A percentile compares a stretch with the other conserved stretches of the same genome.
Conservation (phyloP, 495 filamentous ascomycete species). For the Aspergillus cristatus region DNA sequence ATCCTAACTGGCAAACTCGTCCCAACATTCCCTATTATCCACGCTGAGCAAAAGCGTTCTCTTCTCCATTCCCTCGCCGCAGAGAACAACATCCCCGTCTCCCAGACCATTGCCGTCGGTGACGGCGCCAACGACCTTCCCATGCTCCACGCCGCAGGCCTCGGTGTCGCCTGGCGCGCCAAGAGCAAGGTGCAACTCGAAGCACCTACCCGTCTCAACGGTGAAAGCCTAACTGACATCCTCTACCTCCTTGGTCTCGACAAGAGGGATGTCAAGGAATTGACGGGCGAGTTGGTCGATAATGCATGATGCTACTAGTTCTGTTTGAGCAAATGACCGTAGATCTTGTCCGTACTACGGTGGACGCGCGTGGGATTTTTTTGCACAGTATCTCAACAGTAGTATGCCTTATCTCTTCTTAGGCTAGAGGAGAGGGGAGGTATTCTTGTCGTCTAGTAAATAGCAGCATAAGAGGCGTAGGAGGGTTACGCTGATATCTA, state of each 20-base stretch:
- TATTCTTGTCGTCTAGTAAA: no score
- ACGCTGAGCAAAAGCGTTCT: slow-evolving; percentile 68
- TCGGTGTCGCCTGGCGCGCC: slow-evolving; percentile 90
- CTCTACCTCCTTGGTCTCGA: slow-evolving; percentile 76
- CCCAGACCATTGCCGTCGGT: slow-evolving; percentile 79
- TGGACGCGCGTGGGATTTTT: no score
- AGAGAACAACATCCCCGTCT: slow-evolving; percentile 57
- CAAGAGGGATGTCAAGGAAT: slow-evolving; percentile 50
- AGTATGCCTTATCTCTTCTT: no score
- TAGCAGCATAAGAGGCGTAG: no score
- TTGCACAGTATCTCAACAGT: no score
- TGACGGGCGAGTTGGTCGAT: slow-evolving; percentile 38
- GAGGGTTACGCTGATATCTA: no score
- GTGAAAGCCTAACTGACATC: slow-evolving; percentile 67
- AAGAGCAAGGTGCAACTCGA: slow-evolving; percentile 86
- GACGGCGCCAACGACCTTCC: slow-evolving; percentile 92
- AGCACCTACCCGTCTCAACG: slow-evolving; percentile 74
- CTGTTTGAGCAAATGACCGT: background rate
- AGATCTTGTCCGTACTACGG: no score
- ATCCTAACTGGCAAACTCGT: slow-evolving; percentile 75
- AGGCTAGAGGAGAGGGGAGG: no score
- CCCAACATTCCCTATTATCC: slow-evolving; percentile 62
- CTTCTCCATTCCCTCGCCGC: slow-evolving; percentile 69
- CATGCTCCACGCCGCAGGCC: slow-evolving; percentile 82
- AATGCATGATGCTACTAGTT: no score